A percentile compares a stretch with the other conserved stretches of the same genome.
These are phyloP conservation scores for Neonectria faginata DNA, from an alignment of 2,329 filamentous ascomycete genomes.

Conservation along the genomic window DNA sequence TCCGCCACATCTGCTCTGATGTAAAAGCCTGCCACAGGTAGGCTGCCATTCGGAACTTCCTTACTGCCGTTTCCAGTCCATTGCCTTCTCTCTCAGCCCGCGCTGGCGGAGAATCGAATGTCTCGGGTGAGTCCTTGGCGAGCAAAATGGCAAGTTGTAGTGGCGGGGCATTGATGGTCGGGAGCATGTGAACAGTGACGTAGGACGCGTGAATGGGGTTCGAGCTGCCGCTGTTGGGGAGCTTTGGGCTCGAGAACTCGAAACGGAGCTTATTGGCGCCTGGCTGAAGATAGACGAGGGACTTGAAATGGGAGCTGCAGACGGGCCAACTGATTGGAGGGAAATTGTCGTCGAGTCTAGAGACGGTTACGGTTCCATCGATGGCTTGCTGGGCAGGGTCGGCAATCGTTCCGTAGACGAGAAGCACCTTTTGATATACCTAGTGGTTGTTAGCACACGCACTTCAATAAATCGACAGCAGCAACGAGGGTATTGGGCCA, in stretches of 20 bases:
- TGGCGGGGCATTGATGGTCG: slow-evolving; percentile 81
- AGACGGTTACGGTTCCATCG: slow-evolving; percentile 83
- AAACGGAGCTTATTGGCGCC: slow-evolving; percentile 90
- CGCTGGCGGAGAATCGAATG: slow-evolving; percentile 84
- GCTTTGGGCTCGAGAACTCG: slow-evolving; percentile 87
- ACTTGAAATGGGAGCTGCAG: slow-evolving; percentile 90
- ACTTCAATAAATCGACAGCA: slow-evolving; percentile 21
- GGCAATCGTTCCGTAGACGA: slow-evolving; percentile 84
- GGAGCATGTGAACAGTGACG: slow-evolving; percentile 87
- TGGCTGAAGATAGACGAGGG: slow-evolving; percentile 87
- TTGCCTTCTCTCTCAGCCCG: slow-evolving; percentile 84
- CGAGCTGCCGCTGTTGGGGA: slow-evolving; percentile 74
- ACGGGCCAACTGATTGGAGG: slow-evolving; percentile 89
- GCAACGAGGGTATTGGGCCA: slow-evolving; percentile 11
- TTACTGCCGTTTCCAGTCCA: slow-evolving; percentile 80
- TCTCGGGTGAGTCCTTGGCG: slow-evolving; percentile 87
- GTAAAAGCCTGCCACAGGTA: slow-evolving; percentile 99
- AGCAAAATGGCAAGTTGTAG: slow-evolving; percentile 90
- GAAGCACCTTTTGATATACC: slow-evolving; percentile 92
- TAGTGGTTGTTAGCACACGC: slow-evolving; percentile 53
- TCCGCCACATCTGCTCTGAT: slow-evolving; percentile 93
- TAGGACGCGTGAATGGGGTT: slow-evolving; percentile 82
- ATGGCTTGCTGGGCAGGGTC: slow-evolving; percentile 75
- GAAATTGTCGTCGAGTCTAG: slow-evolving; percentile 86
- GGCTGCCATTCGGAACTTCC: slow-evolving; percentile 93